Conservation (phyloP, 2,329 filamentous ascomycete genomes). For the Cladosporium sp. region DNA sequence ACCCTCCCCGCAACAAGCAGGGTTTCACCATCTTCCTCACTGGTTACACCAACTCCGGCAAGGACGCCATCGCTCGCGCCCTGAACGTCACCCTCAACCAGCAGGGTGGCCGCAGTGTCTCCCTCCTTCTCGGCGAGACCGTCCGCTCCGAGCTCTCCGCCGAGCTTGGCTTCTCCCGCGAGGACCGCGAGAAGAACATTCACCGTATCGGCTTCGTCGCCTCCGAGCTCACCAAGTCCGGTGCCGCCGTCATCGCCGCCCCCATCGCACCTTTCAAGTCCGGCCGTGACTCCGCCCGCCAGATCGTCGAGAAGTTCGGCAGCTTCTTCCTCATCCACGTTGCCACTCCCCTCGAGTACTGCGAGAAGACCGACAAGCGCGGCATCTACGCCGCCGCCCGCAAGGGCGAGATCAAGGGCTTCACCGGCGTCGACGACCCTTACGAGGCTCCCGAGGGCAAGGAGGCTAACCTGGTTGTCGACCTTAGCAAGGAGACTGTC, state of each 20-base stretch:
- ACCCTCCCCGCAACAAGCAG: slow-evolving; percentile 86
- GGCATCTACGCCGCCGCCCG: slow-evolving; percentile 86
- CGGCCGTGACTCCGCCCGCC: slow-evolving; percentile 73
- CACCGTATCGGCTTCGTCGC: slow-evolving; percentile 95
- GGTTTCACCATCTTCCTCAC: slow-evolving; percentile 99
- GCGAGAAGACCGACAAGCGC: slow-evolving; percentile 91
- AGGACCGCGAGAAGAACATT: slow-evolving; percentile 94
- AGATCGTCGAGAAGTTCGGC: slow-evolving; percentile 83
- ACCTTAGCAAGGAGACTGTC: slow-evolving; percentile 82
- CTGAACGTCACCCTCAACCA: slow-evolving; percentile 97
- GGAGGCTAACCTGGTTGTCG: slow-evolving; percentile 81
- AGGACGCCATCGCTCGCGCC: slow-evolving; percentile 93
- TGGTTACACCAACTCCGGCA: slow-evolving; percentile 93
- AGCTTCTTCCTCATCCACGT: slow-evolving; percentile 96
- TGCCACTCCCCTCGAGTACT: slow-evolving; percentile 85
- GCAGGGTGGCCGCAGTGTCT: slow-evolving; percentile 91
- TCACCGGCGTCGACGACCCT: slow-evolving; percentile 96
- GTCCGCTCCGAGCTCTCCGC: slow-evolving; percentile 90
- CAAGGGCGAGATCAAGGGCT: slow-evolving; percentile 90
- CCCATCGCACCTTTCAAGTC: slow-evolving; percentile 92
- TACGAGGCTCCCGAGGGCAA: slow-evolving; percentile 83
- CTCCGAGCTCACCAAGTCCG: slow-evolving; percentile 87
- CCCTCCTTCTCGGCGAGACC: slow-evolving; percentile 91
- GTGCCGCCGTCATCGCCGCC: slow-evolving; percentile 91
- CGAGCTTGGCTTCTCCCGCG: slow-evolving; percentile 90